phyloP scores from a whole-genome alignment of 345 rosid species.

The Linum tenue region DNA sequence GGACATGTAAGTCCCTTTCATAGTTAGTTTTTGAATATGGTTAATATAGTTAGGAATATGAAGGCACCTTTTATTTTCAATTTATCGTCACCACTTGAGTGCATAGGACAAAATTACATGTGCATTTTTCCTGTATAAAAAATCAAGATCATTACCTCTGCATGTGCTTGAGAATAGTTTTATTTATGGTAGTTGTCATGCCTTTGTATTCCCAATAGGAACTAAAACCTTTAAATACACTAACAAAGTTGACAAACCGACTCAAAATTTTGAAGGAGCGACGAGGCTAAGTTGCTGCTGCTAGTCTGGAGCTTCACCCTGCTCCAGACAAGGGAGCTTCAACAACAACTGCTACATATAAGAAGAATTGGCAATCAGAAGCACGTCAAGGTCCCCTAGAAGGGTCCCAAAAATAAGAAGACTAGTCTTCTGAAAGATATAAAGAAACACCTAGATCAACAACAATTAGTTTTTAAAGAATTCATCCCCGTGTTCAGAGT shows the following conservation, averaged over 20 bases:
- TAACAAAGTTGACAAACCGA: slow-evolving; percentile 66
- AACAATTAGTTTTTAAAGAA: no score
- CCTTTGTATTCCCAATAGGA: slow-evolving; percentile 33
- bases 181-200: neutral
- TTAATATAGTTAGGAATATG: neutral
- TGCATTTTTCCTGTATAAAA: no score
- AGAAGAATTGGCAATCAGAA: no score
- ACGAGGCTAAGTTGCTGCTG: slow-evolving; percentile 45
- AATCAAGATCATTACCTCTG: neutral
- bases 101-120: neutral
- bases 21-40: neutral
- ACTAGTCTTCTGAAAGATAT: no score
- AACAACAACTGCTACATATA: no score
- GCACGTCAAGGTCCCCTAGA: no score
- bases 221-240: slow-evolving; percentile 39
- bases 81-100: neutral
- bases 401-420: no score
- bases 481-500: no score
- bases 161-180: neutral
- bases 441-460: no score
- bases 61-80: neutral
- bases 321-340: neutral
- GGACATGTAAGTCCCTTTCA: neutral
- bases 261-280: slow-evolving; percentile 82
- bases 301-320: neutral